A percentile compares a stretch with the other conserved stretches of the same genome.
Conservation (phyloP, 371 early-diverging fungal species). For the Mortierella sp. region DNA sequence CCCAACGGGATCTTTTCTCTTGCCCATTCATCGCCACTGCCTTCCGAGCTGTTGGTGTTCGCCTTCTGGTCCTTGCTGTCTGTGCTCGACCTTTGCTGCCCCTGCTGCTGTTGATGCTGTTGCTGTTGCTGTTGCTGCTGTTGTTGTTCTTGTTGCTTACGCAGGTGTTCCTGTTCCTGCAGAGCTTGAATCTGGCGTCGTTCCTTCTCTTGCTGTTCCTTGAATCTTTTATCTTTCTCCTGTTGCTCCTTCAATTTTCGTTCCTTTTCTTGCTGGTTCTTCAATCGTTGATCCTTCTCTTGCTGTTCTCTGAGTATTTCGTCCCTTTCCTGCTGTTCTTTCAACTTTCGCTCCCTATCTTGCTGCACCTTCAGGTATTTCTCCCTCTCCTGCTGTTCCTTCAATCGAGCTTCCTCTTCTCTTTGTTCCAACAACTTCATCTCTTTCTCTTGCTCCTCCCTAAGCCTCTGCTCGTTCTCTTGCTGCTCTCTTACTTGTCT, state of each 20-base stretch:
- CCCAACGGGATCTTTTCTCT: constrained; percentile 35
- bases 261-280: constrained; percentile 18
- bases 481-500: constrained; percentile 1
- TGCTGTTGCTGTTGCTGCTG: constrained; percentile 10
- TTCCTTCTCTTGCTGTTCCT: constrained; percentile 23
- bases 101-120: constrained; percentile 13
- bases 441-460: constrained; percentile 20
- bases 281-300: constrained; percentile 6
- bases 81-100: neutral
- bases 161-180: constrained; percentile 10
- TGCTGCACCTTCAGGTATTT: constrained; percentile 18
- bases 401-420: constrained; percentile 8
- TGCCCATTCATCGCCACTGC: constrained; percentile 9
- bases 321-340: constrained; percentile 32
- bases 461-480: constrained; percentile 2
- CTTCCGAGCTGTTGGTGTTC: neutral
- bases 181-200: constrained; percentile 8
- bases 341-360: constrained; percentile 19
- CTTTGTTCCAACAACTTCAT: constrained; percentile 1
- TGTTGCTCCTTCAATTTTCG: constrained; percentile 19
- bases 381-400: constrained; percentile 27
- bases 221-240: constrained; percentile 12
- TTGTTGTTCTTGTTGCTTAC: constrained; percentile 19
- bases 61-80: neutral
- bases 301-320: constrained; percentile 9